These are phyloP conservation scores for Heimioporus retisporus DNA, from an alignment of 1,284 basidiomycete species.

Conservation along the genomic window DNA sequence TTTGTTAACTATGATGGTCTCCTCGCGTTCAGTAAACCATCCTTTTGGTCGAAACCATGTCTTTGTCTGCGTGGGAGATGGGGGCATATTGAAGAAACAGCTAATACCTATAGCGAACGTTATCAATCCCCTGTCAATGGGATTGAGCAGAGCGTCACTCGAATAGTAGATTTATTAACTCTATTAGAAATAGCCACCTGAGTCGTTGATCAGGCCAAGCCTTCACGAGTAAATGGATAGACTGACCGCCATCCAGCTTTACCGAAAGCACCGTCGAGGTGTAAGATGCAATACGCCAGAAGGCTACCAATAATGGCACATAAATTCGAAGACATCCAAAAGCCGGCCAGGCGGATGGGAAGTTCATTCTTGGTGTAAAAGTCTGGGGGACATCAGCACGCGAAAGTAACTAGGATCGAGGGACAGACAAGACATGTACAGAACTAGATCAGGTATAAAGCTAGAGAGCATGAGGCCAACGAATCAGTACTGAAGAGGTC, in stretches of 20 bases:
- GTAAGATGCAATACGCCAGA: conserved; percentile 70
- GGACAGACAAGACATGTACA: conserved; percentile 27
- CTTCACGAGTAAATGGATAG: too few relatives aligned
- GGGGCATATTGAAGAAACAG: conserved; percentile 77
- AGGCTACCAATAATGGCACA: conserved; percentile 65
- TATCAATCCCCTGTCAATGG: conserved; percentile 50
- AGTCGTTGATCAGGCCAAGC: too few relatives aligned
- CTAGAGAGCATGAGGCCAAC: conserved; percentile 25
- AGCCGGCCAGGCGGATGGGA: conserved; percentile 71
- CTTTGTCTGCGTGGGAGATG: conserved; percentile 75
- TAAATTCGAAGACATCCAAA: conserved; percentile 68
- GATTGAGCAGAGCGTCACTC: not conserved
- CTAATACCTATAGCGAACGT: conserved; percentile 65
- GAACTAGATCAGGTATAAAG: conserved; percentile 70
- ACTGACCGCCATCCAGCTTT: conserved; percentile 66
- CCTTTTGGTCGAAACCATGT: conserved; percentile 74
- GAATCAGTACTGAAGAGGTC: not conserved
- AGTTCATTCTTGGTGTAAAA: conserved; percentile 77
- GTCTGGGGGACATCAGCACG: conserved; percentile 9
- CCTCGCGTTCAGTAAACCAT: conserved; percentile 71
- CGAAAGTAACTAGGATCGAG: not conserved
- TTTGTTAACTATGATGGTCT: conserved; percentile 61
- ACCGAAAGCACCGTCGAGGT: conserved; percentile 65
- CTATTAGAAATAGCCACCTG: conserved; percentile 32
- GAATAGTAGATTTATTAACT: conserved; percentile 27